Percentiles rank a stretch among this genome's conserved stretches.
Conservation (phyloP, 2,329 filamentous ascomycete species). For the Fusarium sp. region DNA sequence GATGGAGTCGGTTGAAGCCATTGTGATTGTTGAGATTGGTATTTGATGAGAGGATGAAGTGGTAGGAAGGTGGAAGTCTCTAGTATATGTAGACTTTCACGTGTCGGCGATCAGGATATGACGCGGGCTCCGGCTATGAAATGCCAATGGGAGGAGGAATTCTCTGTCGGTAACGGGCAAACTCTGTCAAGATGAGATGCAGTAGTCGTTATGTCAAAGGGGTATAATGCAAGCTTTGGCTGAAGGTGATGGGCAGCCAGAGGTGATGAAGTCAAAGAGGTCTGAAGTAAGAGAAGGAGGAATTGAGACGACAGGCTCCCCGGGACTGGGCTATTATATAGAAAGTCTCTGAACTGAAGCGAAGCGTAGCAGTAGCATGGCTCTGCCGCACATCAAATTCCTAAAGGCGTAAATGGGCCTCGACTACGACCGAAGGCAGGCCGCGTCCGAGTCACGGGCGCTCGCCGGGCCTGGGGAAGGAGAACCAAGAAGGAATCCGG, state of each 20-base stretch:
- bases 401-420: conserved; percentile 32
- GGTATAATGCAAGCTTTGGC: not conserved
- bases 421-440: conserved; percentile 36
- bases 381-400: conserved; percentile 36
- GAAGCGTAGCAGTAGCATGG: conserved; percentile 16
- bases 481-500: conserved; percentile 17
- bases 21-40: conserved; percentile 49
- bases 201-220: not conserved
- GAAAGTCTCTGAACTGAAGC: not conserved
- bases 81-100: conserved; percentile 47
- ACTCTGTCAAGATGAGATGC: not conserved
- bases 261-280: conserved; percentile 1
- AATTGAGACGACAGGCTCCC: not conserved
- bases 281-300: not conserved
- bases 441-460: conserved; percentile 27
- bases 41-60: conserved; percentile 10
- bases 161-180: conserved; percentile 14
- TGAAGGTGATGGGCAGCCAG: not conserved
- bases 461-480: conserved; percentile 43
- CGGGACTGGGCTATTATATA: conserved; percentile 29
- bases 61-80: conserved; percentile 7
- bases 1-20: conserved; percentile 79
- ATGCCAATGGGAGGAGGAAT: conserved; percentile 15
- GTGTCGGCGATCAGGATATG: conserved; percentile 45
- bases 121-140: conserved; percentile 25